phyloP scores from a whole-genome alignment of 164 flowering plant species.

The Vitis amurensis region DNA sequence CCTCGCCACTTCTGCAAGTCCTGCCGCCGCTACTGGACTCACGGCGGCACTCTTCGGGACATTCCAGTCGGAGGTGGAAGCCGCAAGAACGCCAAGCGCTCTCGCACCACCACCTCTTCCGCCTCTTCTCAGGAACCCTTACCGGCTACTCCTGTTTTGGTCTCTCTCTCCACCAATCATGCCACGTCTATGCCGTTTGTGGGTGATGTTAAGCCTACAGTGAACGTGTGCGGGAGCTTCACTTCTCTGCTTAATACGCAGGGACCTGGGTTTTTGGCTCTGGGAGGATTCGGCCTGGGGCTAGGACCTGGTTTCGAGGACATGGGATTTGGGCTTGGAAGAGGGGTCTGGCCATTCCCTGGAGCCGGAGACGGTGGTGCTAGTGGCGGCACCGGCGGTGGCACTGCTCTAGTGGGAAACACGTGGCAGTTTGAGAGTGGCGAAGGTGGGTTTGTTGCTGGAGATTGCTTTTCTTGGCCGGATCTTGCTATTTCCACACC shows the following conservation, averaged over 20 bases:
- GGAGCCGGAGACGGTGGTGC: slow-evolving; percentile 28
- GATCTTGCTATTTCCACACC: slow-evolving; percentile 65
- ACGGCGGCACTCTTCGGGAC: slow-evolving; percentile 73
- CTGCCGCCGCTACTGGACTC: slow-evolving; percentile 84
- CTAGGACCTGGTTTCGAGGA: slow-evolving; percentile 45
- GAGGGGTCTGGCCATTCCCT: slow-evolving; percentile 46
- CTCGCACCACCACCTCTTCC: slow-evolving; percentile 33
- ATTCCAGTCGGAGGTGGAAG: slow-evolving; percentile 71
- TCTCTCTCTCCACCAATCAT: slow-evolving; percentile 13
- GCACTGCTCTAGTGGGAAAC: slow-evolving; percentile 14
- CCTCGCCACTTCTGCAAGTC: slow-evolving; percentile 79
- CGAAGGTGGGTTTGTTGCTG: slow-evolving; percentile 37
- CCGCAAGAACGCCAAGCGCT: slow-evolving; percentile 59
- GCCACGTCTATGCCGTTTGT: slow-evolving; percentile 16
- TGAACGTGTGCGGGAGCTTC: slow-evolving; percentile 35
- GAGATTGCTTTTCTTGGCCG: slow-evolving; percentile 58
- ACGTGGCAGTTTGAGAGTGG: slow-evolving; percentile 63
- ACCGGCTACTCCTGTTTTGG: slow-evolving; percentile 20
- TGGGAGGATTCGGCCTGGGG: slow-evolving; percentile 58
- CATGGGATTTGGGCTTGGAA: slow-evolving; percentile 42
- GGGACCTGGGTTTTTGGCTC: slow-evolving; percentile 44
- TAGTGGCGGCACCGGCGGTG: slow-evolving; percentile 9
- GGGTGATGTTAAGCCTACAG: slow-evolving; percentile 14
- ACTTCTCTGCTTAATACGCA: slow-evolving; percentile 51
- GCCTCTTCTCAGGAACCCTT: slow-evolving; percentile 11